phyloP scores from a whole-genome alignment of 768 basidiomycete species.

The Suillus americanus region DNA sequence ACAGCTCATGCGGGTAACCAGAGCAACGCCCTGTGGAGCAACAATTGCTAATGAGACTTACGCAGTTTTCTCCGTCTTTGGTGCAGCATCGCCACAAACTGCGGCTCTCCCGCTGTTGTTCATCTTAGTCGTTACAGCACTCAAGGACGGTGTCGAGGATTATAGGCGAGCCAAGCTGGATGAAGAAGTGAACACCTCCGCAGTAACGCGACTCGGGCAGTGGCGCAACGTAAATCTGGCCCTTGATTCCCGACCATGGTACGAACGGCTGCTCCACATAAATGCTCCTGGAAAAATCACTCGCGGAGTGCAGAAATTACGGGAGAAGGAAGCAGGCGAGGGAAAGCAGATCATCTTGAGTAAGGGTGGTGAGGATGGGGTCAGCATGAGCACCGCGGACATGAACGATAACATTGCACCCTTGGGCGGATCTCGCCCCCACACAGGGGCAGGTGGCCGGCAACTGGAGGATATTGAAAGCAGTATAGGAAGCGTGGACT shows the following conservation, averaged over 20 bases:
- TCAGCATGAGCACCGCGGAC: conserved; percentile 46
- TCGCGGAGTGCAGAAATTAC: conserved; percentile 80
- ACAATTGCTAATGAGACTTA: conserved; percentile 10
- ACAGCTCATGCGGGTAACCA: neutral
- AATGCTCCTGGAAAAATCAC: conserved; percentile 75
- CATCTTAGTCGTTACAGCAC: conserved; percentile 84
- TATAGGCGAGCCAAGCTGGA: conserved; percentile 87
- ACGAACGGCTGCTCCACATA: conserved; percentile 69
- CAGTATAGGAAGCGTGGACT: conserved; percentile 47
- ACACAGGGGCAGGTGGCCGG: conserved; percentile 44
- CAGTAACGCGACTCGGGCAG: conserved; percentile 83
- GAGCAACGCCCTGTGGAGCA: neutral
- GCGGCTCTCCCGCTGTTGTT: conserved; percentile 85
- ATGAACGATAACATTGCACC: conserved; percentile 43
- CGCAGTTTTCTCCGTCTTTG: conserved; percentile 87
- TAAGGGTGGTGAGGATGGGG: conserved; percentile 34
- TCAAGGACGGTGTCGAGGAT: conserved; percentile 97
- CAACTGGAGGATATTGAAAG: conserved; percentile 62
- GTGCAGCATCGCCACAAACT: conserved; percentile 78
- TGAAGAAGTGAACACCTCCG: conserved; percentile 93
- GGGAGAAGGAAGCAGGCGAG: conserved; percentile 77
- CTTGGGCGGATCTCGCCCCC: conserved; percentile 22
- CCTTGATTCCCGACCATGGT: conserved; percentile 70
- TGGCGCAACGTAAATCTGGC: conserved; percentile 93
- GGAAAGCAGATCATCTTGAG: conserved; percentile 64